A percentile compares a stretch with the other conserved stretches of the same genome.
Conservation (phyloP, 805 yeast species). For the Pichia ethanolica region DNA sequence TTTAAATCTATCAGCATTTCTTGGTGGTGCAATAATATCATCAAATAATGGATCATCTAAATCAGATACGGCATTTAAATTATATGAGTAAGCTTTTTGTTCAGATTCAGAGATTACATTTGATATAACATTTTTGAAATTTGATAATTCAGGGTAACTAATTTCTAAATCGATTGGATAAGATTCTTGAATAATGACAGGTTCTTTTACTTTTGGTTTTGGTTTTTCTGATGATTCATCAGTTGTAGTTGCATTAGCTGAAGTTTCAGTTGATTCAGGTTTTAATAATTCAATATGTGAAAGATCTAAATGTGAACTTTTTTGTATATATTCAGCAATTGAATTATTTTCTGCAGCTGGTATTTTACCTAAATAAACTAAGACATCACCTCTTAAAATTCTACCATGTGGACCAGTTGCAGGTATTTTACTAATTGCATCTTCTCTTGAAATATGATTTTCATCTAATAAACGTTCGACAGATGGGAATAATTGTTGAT, state of each 20-base stretch:
- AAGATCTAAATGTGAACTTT: conserved; percentile 60
- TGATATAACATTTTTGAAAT: conserved; percentile 28
- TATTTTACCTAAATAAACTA: conserved; percentile 74
- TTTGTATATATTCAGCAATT: conserved; percentile 49
- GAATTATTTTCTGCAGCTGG: conserved; percentile 43
- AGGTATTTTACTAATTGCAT: conserved; percentile 62
- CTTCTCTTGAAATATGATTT: conserved; percentile 57
- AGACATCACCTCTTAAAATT: conserved; percentile 82
- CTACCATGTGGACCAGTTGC: conserved; percentile 91
- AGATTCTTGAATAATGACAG: conserved; percentile 1
- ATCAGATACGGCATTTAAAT: conserved; percentile 34
- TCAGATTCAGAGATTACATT: conserved; percentile 41
- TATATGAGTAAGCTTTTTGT: conserved; percentile 32
- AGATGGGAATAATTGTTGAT: conserved; percentile 70
- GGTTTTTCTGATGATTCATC: conserved; percentile 1
- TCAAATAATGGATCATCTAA: conserved; percentile 56
- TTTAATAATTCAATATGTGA: conserved; percentile 49
- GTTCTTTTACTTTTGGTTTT: conserved; percentile 30
- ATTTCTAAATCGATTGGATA: conserved; percentile 6
- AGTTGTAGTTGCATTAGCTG: conserved; percentile 16
- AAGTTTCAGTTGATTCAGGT: conserved; percentile 4
- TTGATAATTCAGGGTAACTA: conserved; percentile 1
- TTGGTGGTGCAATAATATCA: conserved; percentile 41
- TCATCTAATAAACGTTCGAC: conserved; percentile 58
- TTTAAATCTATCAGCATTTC: conserved; percentile 36